A percentile compares a stretch with the other conserved stretches of the same genome.
Evolutionary conservation across 441 rosid species (phyloP).

Genomic region (Pelargonium myrrhifolium): DNA sequence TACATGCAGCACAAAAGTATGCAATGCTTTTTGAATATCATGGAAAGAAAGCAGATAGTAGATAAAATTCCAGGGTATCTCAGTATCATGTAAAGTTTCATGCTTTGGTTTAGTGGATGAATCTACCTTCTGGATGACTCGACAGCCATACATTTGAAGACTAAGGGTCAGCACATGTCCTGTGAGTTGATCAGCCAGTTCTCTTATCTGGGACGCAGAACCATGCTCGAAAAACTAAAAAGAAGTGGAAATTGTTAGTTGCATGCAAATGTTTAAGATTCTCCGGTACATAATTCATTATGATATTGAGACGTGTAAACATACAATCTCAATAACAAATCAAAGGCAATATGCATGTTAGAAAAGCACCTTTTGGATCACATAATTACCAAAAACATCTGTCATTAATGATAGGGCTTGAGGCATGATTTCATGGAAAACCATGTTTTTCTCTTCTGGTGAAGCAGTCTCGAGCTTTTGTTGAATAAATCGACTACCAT

Average conservation of each 20-base stretch:
- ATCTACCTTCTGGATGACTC: slow-evolving; percentile 70
- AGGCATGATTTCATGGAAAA: slow-evolving; percentile 61
- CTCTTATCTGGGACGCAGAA: slow-evolving; percentile 51
- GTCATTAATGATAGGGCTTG: slow-evolving; percentile 65
- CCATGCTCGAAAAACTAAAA: slow-evolving; percentile 80
- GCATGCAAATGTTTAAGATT: not conserved
- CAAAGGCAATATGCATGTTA: slow-evolving; percentile 9
- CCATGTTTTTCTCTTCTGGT: slow-evolving; percentile 54
- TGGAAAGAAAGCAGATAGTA: no score
- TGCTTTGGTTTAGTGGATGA: not conserved
- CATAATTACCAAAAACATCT: slow-evolving; percentile 79
- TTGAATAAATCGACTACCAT: slow-evolving; percentile 72
- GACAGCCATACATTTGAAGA: slow-evolving; percentile 83
- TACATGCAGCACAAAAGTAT: no score
- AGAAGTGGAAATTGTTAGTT: not conserved
- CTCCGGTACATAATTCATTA: not conserved
- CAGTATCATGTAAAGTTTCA: not conserved
- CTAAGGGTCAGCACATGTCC: slow-evolving; percentile 70
- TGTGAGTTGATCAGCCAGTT: slow-evolving; percentile 55
- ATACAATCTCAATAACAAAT: not conserved
- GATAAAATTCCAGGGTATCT: not conserved
- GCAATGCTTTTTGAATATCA: no score
- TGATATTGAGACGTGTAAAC: not conserved
- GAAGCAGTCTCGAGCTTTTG: slow-evolving; percentile 69
- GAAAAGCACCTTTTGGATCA: slow-evolving; percentile 68